These are phyloP conservation scores for Nepenthes mirabilis DNA, from an alignment of 148 eudicot species.

Conservation along the genomic window DNA sequence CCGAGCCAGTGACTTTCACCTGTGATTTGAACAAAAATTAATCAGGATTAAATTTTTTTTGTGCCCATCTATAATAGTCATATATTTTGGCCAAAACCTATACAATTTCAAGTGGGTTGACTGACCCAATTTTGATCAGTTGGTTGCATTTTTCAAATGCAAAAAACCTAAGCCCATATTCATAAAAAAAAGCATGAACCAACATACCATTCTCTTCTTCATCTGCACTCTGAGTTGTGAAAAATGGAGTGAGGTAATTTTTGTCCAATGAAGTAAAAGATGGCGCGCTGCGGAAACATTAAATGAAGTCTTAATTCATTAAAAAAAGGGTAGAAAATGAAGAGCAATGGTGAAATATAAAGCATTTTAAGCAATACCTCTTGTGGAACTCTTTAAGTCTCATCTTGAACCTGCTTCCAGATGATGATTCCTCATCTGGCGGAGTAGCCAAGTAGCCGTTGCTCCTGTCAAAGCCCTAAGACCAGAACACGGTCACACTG, in stretches of 20 bases:
- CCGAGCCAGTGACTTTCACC: no score
- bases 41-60: no score
- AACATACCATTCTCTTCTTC: slow-evolving; percentile 46
- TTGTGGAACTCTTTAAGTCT: slow-evolving; percentile 80
- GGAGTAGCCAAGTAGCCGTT: slow-evolving; percentile 64
- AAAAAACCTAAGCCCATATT: background rate
- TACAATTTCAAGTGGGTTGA: no score
- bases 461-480: slow-evolving; percentile 51
- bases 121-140: no score
- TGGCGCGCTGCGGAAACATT: slow-evolving; percentile 49
- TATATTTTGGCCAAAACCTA: no score
- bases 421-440: slow-evolving; percentile 59
- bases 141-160: background rate
- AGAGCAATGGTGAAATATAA: background rate
- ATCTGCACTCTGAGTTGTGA: slow-evolving; percentile 77
- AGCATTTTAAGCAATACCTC: slow-evolving; percentile 32
- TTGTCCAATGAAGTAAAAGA: slow-evolving; percentile 82
- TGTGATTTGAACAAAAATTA: no score
- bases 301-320: background rate
- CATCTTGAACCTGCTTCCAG: slow-evolving; percentile 78
- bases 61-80: no score
- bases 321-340: background rate
- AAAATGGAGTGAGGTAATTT: slow-evolving; percentile 94
- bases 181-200: background rate
- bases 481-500: background rate